phyloP scores from a whole-genome alignment of 352 stramenopile genomes.

The Phytophthora tubulina region DNA sequence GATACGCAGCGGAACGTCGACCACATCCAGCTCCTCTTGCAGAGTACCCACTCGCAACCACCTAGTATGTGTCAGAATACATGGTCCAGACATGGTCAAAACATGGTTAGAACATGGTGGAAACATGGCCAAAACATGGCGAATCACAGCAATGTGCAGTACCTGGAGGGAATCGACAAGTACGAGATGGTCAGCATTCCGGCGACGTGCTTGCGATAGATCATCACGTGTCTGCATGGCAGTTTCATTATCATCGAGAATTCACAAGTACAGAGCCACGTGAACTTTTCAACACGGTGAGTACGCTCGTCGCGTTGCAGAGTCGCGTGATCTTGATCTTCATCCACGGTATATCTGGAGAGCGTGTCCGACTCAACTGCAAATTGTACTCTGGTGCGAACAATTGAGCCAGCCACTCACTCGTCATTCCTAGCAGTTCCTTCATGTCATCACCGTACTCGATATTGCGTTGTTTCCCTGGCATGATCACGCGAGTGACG shows the following conservation, averaged over 20 bases:
- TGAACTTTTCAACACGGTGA: slow-evolving; percentile 8
- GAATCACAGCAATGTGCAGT: neutral
- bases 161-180: slow-evolving; percentile 10
- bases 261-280: slow-evolving; percentile 4
- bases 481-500: neutral
- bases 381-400: slow-evolving; percentile 7
- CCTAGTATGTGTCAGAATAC: neutral
- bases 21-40: neutral
- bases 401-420: neutral
- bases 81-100: neutral
- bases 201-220: neutral
- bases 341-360: neutral
- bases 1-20: neutral
- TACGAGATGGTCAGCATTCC: slow-evolving; percentile 9
- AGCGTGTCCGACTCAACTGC: neutral
- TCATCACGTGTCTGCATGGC: slow-evolving; percentile 10
- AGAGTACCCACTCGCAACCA: neutral
- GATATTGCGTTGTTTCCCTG: neutral
- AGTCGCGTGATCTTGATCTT: neutral
- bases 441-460: slow-evolving; percentile 7
- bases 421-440: slow-evolving; percentile 8
- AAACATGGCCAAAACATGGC: neutral
- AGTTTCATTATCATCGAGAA: slow-evolving; percentile 14
- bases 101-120: too few relatives aligned
- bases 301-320: neutral